phyloP scores from a whole-genome alignment of 2,329 filamentous ascomycete genomes.

The Fusarium ambrosium region DNA sequence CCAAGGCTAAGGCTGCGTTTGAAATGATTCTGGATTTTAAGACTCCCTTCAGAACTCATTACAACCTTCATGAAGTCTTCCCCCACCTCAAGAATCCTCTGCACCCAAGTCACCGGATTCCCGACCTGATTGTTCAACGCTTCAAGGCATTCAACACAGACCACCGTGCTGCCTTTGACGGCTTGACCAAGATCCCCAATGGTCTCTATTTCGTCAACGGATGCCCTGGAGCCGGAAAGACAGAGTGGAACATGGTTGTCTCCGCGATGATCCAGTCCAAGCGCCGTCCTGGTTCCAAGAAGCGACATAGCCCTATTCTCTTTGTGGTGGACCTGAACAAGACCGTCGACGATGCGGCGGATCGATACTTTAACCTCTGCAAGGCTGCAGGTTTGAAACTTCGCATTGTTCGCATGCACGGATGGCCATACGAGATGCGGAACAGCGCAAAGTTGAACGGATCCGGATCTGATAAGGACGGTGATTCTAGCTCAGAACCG shows the following conservation, averaged over 20 bases:
- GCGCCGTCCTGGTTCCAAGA: slow-evolving; percentile 37
- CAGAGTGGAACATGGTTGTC: slow-evolving; percentile 60
- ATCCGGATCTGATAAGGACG: not conserved
- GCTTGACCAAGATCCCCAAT: slow-evolving; percentile 55
- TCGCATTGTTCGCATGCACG: slow-evolving; percentile 56
- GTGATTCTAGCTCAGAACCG: slow-evolving; percentile 11
- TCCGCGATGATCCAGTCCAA: slow-evolving; percentile 55
- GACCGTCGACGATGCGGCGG: slow-evolving; percentile 60
- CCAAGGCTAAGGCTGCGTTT: slow-evolving; percentile 46
- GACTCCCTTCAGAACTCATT: slow-evolving; percentile 29
- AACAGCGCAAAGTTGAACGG: slow-evolving; percentile 50
- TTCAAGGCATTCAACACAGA: slow-evolving; percentile 54
- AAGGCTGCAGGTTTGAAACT: slow-evolving; percentile 52
- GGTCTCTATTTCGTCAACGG: slow-evolving; percentile 61
- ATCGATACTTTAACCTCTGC: slow-evolving; percentile 56
- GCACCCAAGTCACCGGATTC: slow-evolving; percentile 35
- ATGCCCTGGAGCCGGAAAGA: slow-evolving; percentile 63
- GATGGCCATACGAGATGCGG: slow-evolving; percentile 56
- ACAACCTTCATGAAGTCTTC: slow-evolving; percentile 47
- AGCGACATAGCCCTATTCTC: slow-evolving; percentile 52
- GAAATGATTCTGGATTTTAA: slow-evolving; percentile 52
- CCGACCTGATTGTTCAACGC: slow-evolving; percentile 44
- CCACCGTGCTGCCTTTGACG: slow-evolving; percentile 54
- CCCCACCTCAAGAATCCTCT: slow-evolving; percentile 53
- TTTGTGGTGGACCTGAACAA: slow-evolving; percentile 64